Base-by-base conservation (phyloP, 108 stramenopile species). In the Epipyxis sp. region DNA sequence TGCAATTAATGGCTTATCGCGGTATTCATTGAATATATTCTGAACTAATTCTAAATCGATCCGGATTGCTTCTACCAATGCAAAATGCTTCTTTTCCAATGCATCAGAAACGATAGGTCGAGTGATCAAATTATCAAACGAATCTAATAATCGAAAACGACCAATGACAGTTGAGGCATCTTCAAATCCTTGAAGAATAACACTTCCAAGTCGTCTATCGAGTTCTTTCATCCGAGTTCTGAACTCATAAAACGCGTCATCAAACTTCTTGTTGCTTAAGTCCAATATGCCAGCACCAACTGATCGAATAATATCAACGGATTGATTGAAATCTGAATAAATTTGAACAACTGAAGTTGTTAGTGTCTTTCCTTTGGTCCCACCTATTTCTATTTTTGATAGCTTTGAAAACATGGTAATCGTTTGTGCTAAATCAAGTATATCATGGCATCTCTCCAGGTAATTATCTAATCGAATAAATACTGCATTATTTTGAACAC, bases 281-380 rank as follows among this genome's bases (percentile, higher is more conserved):
- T 84, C 83, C 40, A 78, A 29, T 0, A 86, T 40, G 10, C 78
- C 85, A 20, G 77, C 34, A 30, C 76, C 85, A 16, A 79, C 30
- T 0, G 1, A 10, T 35, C 77, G 67, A 29, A 86, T 46, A 39
- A 54, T 43, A 1, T 46, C 61, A 2, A 83, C 76, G 16, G 82
- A 69, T 0, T 45, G n/a, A 30, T 78, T 50, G 62, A 86, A 86
- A 45, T 77, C 76, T 1, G 61, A 45, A 41, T 34, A 57, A 30
- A 86, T 80, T 59, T 83, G 80, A 44, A 57, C 61, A 13, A 86
- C 76, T 39, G 68, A 65, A 37, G 83, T 81, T 37, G 85, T 81
- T 42, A 86, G 69, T 44, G 80, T 72, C 78, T 83, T 83, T 34
- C 85, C 85, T 69, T 86, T 86, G 50, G 82, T 86, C 2, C 85